Percentiles rank a stretch among this genome's conserved stretches.
Conservation (phyloP, 1,284 basidiomycete species). For the Rhodotorula sp. region DNA sequence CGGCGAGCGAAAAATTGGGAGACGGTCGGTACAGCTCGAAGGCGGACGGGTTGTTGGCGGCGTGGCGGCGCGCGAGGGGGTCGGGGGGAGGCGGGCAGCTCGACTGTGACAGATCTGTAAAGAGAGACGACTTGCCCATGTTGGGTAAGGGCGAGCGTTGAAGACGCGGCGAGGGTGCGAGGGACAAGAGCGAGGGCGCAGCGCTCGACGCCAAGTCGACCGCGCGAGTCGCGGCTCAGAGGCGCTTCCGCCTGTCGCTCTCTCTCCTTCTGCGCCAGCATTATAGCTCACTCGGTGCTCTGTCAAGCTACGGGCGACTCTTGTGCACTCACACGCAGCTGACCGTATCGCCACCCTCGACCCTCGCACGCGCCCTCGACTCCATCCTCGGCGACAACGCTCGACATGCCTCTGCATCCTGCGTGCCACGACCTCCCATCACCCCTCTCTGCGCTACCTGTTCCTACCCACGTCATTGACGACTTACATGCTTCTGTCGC, state of each 20-base stretch:
- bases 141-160: constrained; percentile 11
- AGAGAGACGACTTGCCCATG: constrained; percentile 10
- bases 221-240: neutral
- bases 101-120: neutral
- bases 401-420: no score
- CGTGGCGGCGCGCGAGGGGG: neutral
- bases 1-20: constrained; percentile 1
- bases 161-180: constrained; percentile 23
- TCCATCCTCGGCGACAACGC: no score
- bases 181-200: constrained; percentile 3
- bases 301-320: no score
- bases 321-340: no score
- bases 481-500: no score
- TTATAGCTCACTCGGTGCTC: neutral
- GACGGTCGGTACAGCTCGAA: constrained; percentile 3
- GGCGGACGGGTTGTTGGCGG: neutral
- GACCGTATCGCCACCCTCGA: no score
- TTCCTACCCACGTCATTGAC: no score
- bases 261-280: neutral
- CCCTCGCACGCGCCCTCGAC: no score
- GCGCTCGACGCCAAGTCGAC: constrained; percentile 3
- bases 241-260: neutral
- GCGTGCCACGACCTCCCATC: no score
- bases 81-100: neutral
- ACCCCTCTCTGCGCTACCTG: no score